Conservation (phyloP, 441 rosid species). For the Euphorbia corollata region DNA sequence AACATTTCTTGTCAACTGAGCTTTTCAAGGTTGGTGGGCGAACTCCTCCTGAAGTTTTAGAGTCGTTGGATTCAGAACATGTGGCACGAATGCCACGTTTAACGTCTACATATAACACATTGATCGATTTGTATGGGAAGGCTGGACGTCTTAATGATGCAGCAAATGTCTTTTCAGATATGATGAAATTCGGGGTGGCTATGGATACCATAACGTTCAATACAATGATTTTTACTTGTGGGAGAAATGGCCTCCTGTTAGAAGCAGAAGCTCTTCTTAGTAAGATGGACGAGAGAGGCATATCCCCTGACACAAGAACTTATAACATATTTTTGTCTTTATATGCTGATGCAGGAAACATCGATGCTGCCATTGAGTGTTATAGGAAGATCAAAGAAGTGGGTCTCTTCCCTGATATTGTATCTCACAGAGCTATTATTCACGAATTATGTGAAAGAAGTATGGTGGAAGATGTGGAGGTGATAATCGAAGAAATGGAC, state of each 20-base stretch:
- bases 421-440: conserved; percentile 65
- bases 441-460: conserved; percentile 57
- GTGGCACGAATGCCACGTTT: conserved; percentile 46
- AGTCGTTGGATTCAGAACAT: conserved; percentile 25
- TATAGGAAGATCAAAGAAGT: conserved; percentile 58
- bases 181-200: conserved; percentile 63
- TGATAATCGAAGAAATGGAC: too few species aligned
- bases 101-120: conserved; percentile 67
- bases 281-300: conserved; percentile 66
- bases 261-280: conserved; percentile 69
- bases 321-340: conserved; percentile 65
- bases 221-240: conserved; percentile 86
- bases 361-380: conserved; percentile 35
- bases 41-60: conserved; percentile 33
- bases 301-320: conserved; percentile 71
- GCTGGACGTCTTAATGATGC: conserved; percentile 84
- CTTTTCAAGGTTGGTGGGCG: conserved; percentile 72
- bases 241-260: conserved; percentile 55
- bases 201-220: conserved; percentile 74
- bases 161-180: conserved; percentile 61
- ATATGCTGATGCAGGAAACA: conserved; percentile 60
- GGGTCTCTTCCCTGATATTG: conserved; percentile 66
- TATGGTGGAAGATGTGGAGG: conserved; percentile 43
- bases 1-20: conserved; percentile 74
- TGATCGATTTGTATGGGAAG: conserved; percentile 90